Conservation (phyloP, 345 rosid genomes). For the Cardamine chenopodiifolia region DNA sequence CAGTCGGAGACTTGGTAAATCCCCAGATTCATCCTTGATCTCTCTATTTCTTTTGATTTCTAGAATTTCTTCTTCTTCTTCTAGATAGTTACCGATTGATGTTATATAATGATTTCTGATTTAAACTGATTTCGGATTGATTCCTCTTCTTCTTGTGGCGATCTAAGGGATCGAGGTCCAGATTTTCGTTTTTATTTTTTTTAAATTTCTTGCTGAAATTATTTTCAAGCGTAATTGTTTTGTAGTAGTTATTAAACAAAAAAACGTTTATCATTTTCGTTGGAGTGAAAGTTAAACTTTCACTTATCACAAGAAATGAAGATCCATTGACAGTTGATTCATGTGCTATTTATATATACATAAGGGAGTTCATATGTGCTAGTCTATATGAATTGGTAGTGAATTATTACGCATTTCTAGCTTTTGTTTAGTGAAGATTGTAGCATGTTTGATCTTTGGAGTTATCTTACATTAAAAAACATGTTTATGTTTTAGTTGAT, state of each 20-base stretch:
- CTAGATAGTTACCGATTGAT: neutral
- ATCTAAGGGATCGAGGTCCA: constrained; percentile 19
- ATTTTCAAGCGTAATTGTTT: neutral
- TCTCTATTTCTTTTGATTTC: neutral
- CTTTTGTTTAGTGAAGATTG: neutral
- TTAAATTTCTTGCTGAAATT: too few relatives aligned
- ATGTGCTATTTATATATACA: neutral
- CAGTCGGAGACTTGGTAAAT: constrained; percentile 39
- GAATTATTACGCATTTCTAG: neutral
- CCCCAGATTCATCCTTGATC: neutral
- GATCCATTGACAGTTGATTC: neutral
- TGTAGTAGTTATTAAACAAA: neutral
- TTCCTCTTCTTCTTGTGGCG: constrained; percentile 5
- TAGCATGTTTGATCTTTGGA: constrained; percentile 8
- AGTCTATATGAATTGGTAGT: neutral
- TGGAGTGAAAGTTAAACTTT: neutral
- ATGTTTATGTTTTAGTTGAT: neutral
- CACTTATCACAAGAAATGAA: neutral
- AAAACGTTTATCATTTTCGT: too few relatives aligned
- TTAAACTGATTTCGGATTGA: neutral
- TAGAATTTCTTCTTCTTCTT: neutral
- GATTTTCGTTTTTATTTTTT: neutral
- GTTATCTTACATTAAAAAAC: neutral
- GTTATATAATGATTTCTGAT: neutral
- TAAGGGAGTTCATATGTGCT: too few relatives aligned